Percentiles rank a stretch among this genome's conserved stretches.
Conservation (phyloP, 805 yeast species). For the Ogataea nonfermentans region DNA sequence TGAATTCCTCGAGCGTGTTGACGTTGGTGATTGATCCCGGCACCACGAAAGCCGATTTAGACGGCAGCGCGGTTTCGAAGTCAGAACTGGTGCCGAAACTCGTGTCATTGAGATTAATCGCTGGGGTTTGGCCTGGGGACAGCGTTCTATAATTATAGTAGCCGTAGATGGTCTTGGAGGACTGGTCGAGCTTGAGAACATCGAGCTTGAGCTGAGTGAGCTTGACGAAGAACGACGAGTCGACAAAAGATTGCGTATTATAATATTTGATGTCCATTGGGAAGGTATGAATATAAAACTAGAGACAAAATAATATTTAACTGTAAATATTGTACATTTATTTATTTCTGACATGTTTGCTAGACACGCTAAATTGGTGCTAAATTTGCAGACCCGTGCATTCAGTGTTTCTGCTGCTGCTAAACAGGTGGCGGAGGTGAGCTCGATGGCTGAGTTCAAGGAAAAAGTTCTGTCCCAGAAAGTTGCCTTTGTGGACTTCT, state of each 20-base stretch:
- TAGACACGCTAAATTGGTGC: conserved; percentile 18
- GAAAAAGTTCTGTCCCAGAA: conserved; percentile 35
- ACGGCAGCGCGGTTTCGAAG: conserved; percentile 18
- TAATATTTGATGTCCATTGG: conserved; percentile 35
- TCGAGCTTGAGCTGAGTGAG: conserved; percentile 74
- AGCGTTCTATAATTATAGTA: conserved; percentile 31
- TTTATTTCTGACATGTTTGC: conserved; percentile 4
- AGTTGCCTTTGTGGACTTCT: conserved; percentile 59
- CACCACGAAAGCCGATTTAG: conserved; percentile 23
- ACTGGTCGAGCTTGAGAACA: conserved; percentile 60
- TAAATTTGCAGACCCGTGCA: background rate
- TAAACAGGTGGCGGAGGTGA: conserved; percentile 27
- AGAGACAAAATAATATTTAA: too few relatives aligned
- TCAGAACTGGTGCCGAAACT: conserved; percentile 31
- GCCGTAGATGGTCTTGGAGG: conserved; percentile 44
- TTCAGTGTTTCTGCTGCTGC: conserved; percentile 1
- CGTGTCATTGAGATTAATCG: conserved; percentile 28
- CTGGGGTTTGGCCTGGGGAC: conserved; percentile 33
- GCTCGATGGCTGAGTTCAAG: conserved; percentile 36
- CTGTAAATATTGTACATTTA: too few relatives aligned
- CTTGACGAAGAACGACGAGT: conserved; percentile 80
- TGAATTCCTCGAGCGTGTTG: conserved; percentile 87
- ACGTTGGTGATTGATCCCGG: conserved; percentile 50
- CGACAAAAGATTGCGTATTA: conserved; percentile 70
- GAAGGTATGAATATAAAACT: background rate